These are phyloP conservation scores for Cyberlindnera veronae DNA, from an alignment of 805 yeast species.

Conservation along the genomic window DNA sequence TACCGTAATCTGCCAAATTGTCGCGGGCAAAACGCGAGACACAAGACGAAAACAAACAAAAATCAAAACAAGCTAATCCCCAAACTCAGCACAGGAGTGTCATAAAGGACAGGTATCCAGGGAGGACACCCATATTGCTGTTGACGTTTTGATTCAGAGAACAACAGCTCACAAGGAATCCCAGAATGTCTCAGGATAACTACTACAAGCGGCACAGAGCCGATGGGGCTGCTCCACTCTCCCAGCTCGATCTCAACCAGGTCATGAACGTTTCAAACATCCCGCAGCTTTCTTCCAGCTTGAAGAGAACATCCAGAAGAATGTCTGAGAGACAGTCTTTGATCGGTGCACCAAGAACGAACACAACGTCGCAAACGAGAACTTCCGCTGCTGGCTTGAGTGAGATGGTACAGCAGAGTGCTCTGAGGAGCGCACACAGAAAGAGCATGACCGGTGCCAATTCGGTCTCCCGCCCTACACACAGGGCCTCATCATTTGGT, in stretches of 20 bases:
- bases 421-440: constrained; percentile 21
- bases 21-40: neutral
- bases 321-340: constrained; percentile 28
- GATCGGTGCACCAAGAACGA: constrained; percentile 30
- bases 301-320: constrained; percentile 24
- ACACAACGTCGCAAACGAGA: constrained; percentile 18
- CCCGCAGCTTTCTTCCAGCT: constrained; percentile 24
- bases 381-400: constrained; percentile 23
- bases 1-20: too few relatives aligned
- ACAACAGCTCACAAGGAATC: neutral
- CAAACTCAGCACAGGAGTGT: too few relatives aligned
- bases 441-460: constrained; percentile 22
- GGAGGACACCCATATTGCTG: too few relatives aligned
- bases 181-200: constrained; percentile 26
- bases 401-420: constrained; percentile 28
- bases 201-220: constrained; percentile 18
- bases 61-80: constrained; percentile 1
- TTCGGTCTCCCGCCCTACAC: constrained; percentile 17
- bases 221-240: constrained; percentile 20
- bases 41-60: constrained; percentile 2
- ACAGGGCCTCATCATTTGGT: constrained; percentile 27
- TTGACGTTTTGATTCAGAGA: neutral
- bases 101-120: too few relatives aligned
- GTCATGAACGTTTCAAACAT: constrained; percentile 25
- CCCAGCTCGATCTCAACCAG: constrained; percentile 26